Base-by-base conservation (phyloP, 768 basidiomycete species). In the Lactifluus echinatus region DNA sequence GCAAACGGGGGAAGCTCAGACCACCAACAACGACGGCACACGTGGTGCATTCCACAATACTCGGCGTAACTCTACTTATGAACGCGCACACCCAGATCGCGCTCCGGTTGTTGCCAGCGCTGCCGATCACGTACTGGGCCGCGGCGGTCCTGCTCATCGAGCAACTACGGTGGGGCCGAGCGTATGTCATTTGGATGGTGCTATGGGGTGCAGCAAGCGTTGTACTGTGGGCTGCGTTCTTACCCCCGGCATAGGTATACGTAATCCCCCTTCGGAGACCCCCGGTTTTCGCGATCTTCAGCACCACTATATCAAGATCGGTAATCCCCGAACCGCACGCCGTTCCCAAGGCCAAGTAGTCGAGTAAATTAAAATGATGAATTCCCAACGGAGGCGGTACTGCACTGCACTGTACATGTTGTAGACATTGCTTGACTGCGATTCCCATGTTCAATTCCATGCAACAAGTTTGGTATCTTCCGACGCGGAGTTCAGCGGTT, bases 121-220 rank as follows among this genome's bases (percentile, higher is more conserved):
- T 92, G 70, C 95, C 95, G 0, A 73, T 87, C 46, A 72, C 81
- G 1, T 93, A 91, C 69, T 97, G 95, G 96, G 85, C 82, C 2
- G 83, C 86, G n/a, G 82, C 89, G 3, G 75, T 80, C 70, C 69
- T 93, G 19, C 66, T 87, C 34, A 61, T 81, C 33, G 72, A 78
- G 57, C 69, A 72, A 24, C 79, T 77, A 57, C 47, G 57, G 8
- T 75, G 70, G 66, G 87, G 82, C 2, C 75, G 64, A 42, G 68
- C 69, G 43, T 97, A 93, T 89, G 72, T 93, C 2, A 67, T 70
- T 11, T 99, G 93, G 89, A 83, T 80, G 53, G 66, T 87, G 1
- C 60, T 85, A 0, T 98, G 94, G 93, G 84, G 87, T 3, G 69
- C 75, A 2, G 64, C 84, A 17, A 83, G 83, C 11, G 68, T 85